Evolutionary conservation across 257 asterid species (phyloP), one percentile per base, ranked within the genome.

Genomic region (Ehretia macrophylla): DNA sequence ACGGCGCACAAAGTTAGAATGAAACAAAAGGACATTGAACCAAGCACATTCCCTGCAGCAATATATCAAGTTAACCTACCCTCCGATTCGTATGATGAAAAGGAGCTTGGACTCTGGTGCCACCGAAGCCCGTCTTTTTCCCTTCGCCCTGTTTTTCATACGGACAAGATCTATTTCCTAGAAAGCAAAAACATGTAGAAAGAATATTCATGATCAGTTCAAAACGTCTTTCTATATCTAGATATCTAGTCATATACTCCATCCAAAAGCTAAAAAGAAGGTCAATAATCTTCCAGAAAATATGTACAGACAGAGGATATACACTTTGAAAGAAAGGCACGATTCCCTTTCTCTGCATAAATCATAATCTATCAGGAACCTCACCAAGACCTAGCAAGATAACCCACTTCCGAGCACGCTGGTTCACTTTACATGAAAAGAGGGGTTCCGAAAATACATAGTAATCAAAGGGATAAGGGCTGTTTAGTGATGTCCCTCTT

Each of bases 161-260:
- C 72, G 94, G 69, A 88, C 51, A 17, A 86, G 71, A 72, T 92
- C 99, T 83, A 92, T 23, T 73, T 88, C 99, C 99, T 88, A 67
- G 5, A 72, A 14, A 19, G 17, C 48, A 17, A 37, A 52, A 21
- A 16, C 21, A 48, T 13, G 57, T 20, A 56, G n/a, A 32, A n/a
- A 53, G 18, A 32, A 0, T 55, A 22, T 21, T 51, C 17, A 23
- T 12, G 18, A 23, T 55, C 40, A 22, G 12, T 14, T 22, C 18
- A 17, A 8, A 55, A 55, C 17, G 10, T 1, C 40, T 5, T 21
- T 53, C 18, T 17, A 14, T 4, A 42, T 42, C 16, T 14, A 42
- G 42, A 21, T 14, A n/a, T n/a, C 27, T 48, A 17, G 17, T 18
- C 10, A 6, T 11, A n/a, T 27, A 46, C 21, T 6, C 17, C 0